Evolutionary conservation across 1,139 yeast genomes (phyloP), one percentile per base, ranked within the genome.

Genomic region (Sugiyamaella paludigena): DNA sequence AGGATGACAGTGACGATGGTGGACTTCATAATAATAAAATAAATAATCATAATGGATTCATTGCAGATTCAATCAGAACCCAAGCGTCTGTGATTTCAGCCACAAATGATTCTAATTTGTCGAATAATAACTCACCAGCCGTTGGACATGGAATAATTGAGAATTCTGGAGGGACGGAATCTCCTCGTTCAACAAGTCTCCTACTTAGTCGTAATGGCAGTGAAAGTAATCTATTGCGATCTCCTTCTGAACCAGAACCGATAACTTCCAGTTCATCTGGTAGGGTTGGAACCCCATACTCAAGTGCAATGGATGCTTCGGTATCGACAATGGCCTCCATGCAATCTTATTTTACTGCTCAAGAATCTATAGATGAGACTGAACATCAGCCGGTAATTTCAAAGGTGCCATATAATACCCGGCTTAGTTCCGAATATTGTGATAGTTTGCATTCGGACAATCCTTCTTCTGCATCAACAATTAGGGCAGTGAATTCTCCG

Each of bases 1-100:
- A 42, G 51, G 5, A 36, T 64, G 16, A 36, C 60, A 53, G 54
- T 53, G 40, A 45, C 53, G 3, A 42, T 58, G 41, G 48, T 19
- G 24, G 5, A 19, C 24, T 4, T 19, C 24, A 19, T 19, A 19
- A 19, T 19, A 5, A 19, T 19, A 19, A 19, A 19, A 19, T 19
- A 19, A 19, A 19, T 19, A 19, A 19, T 4, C 5, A 19, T 19
- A 19, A 19, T 19, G 24, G 5, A 19, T 19, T 19, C 24, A 19
- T 19, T 5, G 5, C 24, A 19, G 5, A 19, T 19, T 19, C 24
- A 19, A 19, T 5, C 3, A 19, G 5, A 5, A 19, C 57, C 6
- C 57, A 55, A 29, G 42, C 57, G 61, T 19, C 24, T 19, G 24
- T 19, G 5, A 19, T 4, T 19, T 19, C 24, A 19, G 5, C 24